Conservation (phyloP, 768 basidiomycete genomes). For the Calvatia gigantea region DNA sequence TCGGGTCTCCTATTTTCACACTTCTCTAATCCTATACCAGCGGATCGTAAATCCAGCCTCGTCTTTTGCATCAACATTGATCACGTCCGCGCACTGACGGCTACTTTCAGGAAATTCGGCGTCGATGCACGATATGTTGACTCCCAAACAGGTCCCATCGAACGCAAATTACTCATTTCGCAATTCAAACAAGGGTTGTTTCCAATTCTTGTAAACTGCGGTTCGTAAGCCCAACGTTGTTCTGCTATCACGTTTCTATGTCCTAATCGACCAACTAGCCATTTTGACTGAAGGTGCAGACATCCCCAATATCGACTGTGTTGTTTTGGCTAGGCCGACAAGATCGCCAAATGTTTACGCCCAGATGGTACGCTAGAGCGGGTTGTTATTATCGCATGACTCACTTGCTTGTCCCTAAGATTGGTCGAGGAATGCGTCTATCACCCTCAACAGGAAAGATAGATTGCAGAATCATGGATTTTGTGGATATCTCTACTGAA, state of each 20-base stretch:
- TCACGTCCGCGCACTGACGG: constrained; percentile 75
- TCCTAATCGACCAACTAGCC: constrained; percentile 35
- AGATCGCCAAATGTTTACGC: constrained; percentile 85
- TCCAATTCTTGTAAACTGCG: constrained; percentile 89
- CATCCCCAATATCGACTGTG: constrained; percentile 92
- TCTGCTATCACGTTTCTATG: background rate
- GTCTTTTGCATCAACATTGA: constrained; percentile 88
- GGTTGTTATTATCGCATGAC: background rate
- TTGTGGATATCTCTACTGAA: constrained; percentile 73
- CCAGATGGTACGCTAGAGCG: constrained; percentile 68
- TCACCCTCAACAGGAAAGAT: constrained; percentile 77
- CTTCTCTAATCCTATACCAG: constrained; percentile 25
- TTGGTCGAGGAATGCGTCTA: constrained; percentile 88
- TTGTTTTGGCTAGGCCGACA: constrained; percentile 85
- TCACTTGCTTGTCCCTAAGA: constrained; percentile 41
- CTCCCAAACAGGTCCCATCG: constrained; percentile 57
- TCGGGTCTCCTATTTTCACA: constrained; percentile 3
- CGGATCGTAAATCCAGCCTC: constrained; percentile 76
- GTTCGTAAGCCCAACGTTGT: constrained; percentile 33
- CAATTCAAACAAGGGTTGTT: constrained; percentile 70
- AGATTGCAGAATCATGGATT: constrained; percentile 88
- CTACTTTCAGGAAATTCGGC: constrained; percentile 66
- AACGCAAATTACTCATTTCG: constrained; percentile 61
- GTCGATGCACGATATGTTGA: constrained; percentile 84
- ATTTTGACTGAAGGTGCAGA: constrained; percentile 94